Conservation (phyloP, 2,329 filamentous ascomycete species). For the Fusarium illudens region DNA sequence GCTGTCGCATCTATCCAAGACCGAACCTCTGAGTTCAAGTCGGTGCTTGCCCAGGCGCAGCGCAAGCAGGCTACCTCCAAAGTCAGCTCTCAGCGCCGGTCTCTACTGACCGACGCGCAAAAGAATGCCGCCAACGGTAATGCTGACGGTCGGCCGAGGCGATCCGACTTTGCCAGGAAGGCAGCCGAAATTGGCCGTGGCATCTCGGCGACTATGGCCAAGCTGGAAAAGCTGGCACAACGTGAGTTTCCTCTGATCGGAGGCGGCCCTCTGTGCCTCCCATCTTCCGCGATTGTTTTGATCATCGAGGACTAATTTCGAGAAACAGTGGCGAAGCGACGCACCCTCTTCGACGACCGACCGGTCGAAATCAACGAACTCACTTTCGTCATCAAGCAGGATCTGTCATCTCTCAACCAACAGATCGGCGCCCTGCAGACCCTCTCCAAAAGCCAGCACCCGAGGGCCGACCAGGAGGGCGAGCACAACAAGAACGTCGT, state of each 20-base stretch:
- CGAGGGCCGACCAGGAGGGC: constrained; percentile 79
- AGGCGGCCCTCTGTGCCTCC: background rate
- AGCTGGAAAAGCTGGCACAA: constrained; percentile 91
- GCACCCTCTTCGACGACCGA: constrained; percentile 96
- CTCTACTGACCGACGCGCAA: constrained; percentile 78
- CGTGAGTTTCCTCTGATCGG: constrained; percentile 56
- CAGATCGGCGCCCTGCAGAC: constrained; percentile 86
- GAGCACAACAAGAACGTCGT: constrained; percentile 99
- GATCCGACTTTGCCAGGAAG: constrained; percentile 91
- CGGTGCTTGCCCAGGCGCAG: constrained; percentile 87
- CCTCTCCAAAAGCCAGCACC: constrained; percentile 80
- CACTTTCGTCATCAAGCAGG: constrained; percentile 98
- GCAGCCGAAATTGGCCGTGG: constrained; percentile 92
- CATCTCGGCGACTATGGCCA: constrained; percentile 92
- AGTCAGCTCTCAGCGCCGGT: constrained; percentile 79
- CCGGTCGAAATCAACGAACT: constrained; percentile 97
- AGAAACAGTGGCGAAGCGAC: constrained; percentile 82
- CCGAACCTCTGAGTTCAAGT: constrained; percentile 93
- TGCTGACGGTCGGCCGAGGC: constrained; percentile 59
- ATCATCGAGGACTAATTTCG: constrained; percentile 12
- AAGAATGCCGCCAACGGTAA: constrained; percentile 67
- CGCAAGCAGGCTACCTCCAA: constrained; percentile 80
- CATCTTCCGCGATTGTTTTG: background rate
- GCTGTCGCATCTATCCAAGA: constrained; percentile 87
- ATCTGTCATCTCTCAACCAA: constrained; percentile 82